These are phyloP conservation scores for Pelargonium australe DNA, from an alignment of 441 rosid species.

Conservation along the genomic window DNA sequence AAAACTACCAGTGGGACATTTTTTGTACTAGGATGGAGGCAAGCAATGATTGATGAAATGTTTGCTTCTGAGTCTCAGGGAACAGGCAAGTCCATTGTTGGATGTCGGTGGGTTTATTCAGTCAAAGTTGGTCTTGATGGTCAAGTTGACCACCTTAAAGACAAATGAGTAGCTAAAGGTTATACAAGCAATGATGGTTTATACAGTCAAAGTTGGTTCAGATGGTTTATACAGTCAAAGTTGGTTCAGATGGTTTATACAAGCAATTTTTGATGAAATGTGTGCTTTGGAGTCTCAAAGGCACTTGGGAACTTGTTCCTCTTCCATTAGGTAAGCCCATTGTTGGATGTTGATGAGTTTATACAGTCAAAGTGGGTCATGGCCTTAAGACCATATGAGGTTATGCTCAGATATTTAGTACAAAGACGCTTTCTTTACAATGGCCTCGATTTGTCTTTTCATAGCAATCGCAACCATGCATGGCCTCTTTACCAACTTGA, in stretches of 20 bases:
- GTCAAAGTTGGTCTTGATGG: background rate
- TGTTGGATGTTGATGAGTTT: background rate
- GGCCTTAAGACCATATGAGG: background rate
- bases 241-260: no score
- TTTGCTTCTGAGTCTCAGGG: no score
- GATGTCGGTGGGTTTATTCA: background rate
- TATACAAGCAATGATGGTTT: background rate
- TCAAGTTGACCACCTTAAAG: background rate
- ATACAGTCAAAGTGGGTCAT: background rate
- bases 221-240: no score
- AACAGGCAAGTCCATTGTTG: background rate
- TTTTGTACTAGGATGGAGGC: no score
- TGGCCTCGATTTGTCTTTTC: background rate
- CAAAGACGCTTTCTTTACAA: background rate
- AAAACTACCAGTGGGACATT: background rate
- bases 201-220: no score
- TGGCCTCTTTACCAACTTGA: background rate
- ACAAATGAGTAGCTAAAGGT: background rate
- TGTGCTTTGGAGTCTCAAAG: no score
- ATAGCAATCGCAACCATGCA: background rate
- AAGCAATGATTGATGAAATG: no score
- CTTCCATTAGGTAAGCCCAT: no score
- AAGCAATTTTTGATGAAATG: no score
- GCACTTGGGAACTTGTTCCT: no score
- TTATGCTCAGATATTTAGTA: background rate